Evolutionary conservation across 495 filamentous ascomycete species (phyloP).

Genomic region (Letharia lupina): DNA sequence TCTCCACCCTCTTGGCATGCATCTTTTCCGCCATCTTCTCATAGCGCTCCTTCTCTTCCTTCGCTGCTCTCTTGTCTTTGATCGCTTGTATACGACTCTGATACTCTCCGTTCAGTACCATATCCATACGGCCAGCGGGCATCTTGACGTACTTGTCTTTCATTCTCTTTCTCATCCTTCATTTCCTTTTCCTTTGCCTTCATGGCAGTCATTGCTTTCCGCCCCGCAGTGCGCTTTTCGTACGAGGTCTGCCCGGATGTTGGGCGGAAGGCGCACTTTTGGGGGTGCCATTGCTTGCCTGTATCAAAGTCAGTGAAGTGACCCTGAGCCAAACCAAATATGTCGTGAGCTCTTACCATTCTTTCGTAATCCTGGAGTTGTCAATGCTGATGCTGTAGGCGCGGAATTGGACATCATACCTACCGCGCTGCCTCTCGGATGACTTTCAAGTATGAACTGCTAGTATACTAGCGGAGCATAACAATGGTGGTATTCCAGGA

Average conservation of each 20-base stretch:
- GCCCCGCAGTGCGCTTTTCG: constrained; percentile 58
- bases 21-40: constrained; percentile 96
- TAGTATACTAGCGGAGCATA: background rate
- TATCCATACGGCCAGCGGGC: background rate
- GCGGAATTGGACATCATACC: background rate
- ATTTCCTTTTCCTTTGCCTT: constrained; percentile 91
- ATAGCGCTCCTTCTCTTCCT: constrained; percentile 89
- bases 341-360: constrained; percentile 42
- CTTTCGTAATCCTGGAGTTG: constrained; percentile 49
- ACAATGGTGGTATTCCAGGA: background rate
- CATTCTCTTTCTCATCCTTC: constrained; percentile 89
- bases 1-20: constrained; percentile 89
- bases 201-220: constrained; percentile 56
- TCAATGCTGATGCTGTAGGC: constrained; percentile 11
- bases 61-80: constrained; percentile 71
- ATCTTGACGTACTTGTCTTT: constrained; percentile 56
- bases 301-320: constrained; percentile 13
- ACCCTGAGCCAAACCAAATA: background rate
- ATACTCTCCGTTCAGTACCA: background rate
- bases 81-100: constrained; percentile 69
- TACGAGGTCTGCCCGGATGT: constrained; percentile 66
- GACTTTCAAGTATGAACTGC: background rate
- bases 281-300: constrained; percentile 92
- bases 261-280: constrained; percentile 81
- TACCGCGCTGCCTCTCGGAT: background rate